Evolutionary conservation across 176 grass and related monocot genomes (phyloP).

Genomic region (Eremochloa ophiuroides): DNA sequence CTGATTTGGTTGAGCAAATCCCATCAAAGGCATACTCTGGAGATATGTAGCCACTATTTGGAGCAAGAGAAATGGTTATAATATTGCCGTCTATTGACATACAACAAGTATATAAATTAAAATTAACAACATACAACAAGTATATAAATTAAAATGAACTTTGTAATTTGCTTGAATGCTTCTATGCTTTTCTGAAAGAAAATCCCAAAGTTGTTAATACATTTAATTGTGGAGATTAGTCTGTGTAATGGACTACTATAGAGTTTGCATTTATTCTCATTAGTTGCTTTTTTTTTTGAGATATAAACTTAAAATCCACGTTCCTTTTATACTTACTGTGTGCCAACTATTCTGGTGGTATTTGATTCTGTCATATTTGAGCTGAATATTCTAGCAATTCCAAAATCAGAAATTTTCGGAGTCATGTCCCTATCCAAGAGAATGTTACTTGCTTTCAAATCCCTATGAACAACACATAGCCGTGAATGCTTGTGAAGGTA

Average conservation of each 20-base stretch:
- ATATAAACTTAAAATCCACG: neutral
- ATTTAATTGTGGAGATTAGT: no score
- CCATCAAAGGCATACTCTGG: slow-evolving; percentile 73
- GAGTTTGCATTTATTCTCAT: no score
- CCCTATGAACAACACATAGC: slow-evolving; percentile 49
- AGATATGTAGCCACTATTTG: slow-evolving; percentile 67
- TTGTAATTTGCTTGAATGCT: no score
- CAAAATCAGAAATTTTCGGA: slow-evolving; percentile 72
- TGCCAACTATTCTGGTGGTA: slow-evolving; percentile 52
- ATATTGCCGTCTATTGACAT: no score
- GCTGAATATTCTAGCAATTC: slow-evolving; percentile 43
- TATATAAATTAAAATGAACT: no score
- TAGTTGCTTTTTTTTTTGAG: no score
- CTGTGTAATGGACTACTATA: no score
- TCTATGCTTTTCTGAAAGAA: no score
- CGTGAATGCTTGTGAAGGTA: slow-evolving; percentile 63
- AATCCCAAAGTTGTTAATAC: no score
- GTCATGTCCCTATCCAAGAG: slow-evolving; percentile 53
- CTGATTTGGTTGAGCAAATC: slow-evolving; percentile 59
- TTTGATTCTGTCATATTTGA: slow-evolving; percentile 36
- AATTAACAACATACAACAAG: no score
- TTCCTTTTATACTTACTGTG: slow-evolving; percentile 38
- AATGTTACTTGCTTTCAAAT: slow-evolving; percentile 72
- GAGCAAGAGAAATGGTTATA: slow-evolving; percentile 6
- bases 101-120: no score